Evolutionary conservation across 2,329 filamentous ascomycete genomes (phyloP).

Genomic region (Fusarium odoratissimum): DNA sequence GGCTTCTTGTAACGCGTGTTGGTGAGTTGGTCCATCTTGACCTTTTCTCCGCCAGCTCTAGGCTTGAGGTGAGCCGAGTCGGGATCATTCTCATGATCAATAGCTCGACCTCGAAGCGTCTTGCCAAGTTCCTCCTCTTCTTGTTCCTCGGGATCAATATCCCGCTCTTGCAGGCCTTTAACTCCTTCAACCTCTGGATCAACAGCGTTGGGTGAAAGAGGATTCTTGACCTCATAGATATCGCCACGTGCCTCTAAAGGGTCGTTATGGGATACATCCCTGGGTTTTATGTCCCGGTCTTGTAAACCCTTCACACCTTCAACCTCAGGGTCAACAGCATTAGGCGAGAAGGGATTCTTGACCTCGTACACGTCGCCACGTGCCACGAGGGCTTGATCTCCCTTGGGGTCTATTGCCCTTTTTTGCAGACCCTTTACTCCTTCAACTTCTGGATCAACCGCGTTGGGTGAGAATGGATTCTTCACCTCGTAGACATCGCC

Average conservation of each 20-base stretch:
- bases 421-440: background rate
- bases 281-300: background rate
- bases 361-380: conserved; percentile 6
- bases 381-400: background rate
- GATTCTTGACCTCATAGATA: background rate
- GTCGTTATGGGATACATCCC: background rate
- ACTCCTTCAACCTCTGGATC: conserved; percentile 15
- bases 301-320: background rate
- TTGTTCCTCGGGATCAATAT: conserved; percentile 1
- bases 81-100: conserved; percentile 9
- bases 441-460: background rate
- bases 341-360: background rate
- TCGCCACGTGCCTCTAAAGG: background rate
- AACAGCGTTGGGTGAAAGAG: background rate
- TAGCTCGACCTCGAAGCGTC: background rate
- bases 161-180: background rate
- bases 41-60: conserved; percentile 32
- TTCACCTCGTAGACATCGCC: conserved; percentile 14
- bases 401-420: background rate
- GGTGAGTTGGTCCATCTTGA: conserved; percentile 48
- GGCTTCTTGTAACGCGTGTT: conserved; percentile 52
- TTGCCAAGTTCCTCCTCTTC: conserved; percentile 4
- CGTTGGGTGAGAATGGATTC: background rate
- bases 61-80: conserved; percentile 10
- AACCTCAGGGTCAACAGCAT: conserved; percentile 9